Percentiles rank a stretch among this genome's conserved stretches.
Conservation (phyloP, 169 alveolate genomes). For the Plasmodium relictum region DNA sequence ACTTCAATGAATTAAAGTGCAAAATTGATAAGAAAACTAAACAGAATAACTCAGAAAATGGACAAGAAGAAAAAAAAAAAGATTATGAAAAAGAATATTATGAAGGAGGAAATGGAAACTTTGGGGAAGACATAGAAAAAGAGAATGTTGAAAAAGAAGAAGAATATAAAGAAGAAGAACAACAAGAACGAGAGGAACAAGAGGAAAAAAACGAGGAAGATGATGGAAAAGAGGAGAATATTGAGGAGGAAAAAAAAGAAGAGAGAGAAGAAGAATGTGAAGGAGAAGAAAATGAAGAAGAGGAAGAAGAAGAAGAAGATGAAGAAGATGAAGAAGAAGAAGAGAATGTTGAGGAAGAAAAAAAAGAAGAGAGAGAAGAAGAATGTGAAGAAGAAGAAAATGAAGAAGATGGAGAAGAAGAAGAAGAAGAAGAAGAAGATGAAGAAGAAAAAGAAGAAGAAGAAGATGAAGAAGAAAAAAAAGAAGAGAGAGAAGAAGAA, state of each 20-base stretch:
- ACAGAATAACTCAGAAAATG: no score
- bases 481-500: conserved; percentile 5
- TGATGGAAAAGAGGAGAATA: background rate
- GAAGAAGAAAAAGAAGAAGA: background rate
- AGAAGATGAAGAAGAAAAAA: background rate
- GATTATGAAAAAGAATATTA: background rate
- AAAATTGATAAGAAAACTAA: no score
- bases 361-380: background rate
- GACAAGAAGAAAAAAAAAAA: no score
- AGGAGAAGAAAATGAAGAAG: background rate
- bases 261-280: background rate
- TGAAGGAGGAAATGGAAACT: background rate
- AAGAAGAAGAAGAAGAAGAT: background rate
- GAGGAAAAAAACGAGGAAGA: background rate
- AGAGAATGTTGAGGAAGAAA: background rate
- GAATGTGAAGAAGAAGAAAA: background rate
- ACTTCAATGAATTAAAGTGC: no score
- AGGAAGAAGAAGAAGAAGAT: background rate
- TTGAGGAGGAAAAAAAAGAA: background rate
- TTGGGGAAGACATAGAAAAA: background rate
- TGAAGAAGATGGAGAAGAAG: conserved; percentile 1
- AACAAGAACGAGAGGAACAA: background rate
- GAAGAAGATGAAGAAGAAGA: background rate
- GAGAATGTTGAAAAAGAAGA: background rate
- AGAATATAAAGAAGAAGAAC: background rate